A percentile compares a stretch with the other conserved stretches of the same genome.
Conservation (phyloP, 2,329 filamentous ascomycete species). For the Fusarium oxysporum region DNA sequence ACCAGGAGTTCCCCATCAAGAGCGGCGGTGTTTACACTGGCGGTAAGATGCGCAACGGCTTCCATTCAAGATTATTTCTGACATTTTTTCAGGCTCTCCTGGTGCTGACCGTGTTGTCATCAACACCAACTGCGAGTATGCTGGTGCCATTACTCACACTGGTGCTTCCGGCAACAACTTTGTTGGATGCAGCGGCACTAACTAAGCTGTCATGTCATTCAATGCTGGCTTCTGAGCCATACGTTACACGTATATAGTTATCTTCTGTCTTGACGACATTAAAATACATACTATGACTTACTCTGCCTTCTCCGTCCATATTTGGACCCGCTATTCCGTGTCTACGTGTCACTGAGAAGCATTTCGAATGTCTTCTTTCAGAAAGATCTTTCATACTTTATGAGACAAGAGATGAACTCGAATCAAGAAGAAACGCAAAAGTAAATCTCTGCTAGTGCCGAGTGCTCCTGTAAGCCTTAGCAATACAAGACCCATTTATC, state of each 20-base stretch:
- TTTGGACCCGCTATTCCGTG: fast-evolving
- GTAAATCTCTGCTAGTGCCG: fast-evolving
- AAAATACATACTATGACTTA: not conserved
- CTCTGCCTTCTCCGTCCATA: no score
- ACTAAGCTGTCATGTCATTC: not conserved
- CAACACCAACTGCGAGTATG: slow-evolving; percentile 65
- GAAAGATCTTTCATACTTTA: no score
- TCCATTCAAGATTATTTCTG: fast-evolving
- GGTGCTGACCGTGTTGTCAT: slow-evolving; percentile 76
- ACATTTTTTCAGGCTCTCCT: slow-evolving; percentile 54
- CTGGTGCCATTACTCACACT: slow-evolving; percentile 76
- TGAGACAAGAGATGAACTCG: not conserved
- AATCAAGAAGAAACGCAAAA: not conserved
- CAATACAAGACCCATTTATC: slow-evolving; percentile 62
- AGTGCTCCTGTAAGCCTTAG: fast-evolving
- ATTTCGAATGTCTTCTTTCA: not conserved
- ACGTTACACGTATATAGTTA: slow-evolving; percentile 3
- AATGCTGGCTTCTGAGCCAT: not conserved
- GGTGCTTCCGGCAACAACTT: slow-evolving; percentile 76
- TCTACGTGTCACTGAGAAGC: fast-evolving
- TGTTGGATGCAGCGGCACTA: slow-evolving; percentile 65
- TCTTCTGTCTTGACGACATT: not conserved
- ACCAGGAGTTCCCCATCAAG: slow-evolving; percentile 55
- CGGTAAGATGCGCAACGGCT: slow-evolving; percentile 35
- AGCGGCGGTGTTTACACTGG: slow-evolving; percentile 51